Evolutionary conservation across 305 asterid genomes (phyloP).

Genomic region (Fraxinus platypoda): DNA sequence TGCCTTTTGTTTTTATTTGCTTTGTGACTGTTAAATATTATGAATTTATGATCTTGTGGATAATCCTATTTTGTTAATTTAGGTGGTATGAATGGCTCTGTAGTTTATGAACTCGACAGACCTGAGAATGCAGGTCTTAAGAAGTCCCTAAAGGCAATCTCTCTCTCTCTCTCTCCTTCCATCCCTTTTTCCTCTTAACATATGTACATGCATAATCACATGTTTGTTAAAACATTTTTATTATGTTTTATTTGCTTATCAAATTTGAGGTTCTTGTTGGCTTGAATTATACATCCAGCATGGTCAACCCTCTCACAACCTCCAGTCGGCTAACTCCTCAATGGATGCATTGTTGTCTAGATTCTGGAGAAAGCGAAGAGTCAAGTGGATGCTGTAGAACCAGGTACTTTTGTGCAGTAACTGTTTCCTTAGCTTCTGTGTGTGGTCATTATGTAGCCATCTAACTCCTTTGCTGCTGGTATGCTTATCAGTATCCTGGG

Average conservation of each 20-base stretch:
- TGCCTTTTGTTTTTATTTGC: neutral
- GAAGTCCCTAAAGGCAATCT: constrained; percentile 70
- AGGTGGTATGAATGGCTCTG: constrained; percentile 98
- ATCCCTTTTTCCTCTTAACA: neutral
- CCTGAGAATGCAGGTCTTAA: constrained; percentile 78
- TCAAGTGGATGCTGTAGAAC: constrained; percentile 49
- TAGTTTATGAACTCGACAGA: constrained; percentile 79
- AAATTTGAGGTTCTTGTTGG: constrained; percentile 23
- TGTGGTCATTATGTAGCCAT: constrained; percentile 9
- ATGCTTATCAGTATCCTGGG: constrained; percentile 72
- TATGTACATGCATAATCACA: neutral
- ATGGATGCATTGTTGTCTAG: constrained; percentile 54
- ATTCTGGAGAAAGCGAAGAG: constrained; percentile 72
- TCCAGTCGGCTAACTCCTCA: constrained; percentile 38
- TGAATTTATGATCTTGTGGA: neutral
- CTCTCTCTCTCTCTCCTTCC: neutral
- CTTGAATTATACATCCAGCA: constrained; percentile 18
- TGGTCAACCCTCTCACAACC: constrained; percentile 29
- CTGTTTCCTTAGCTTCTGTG: constrained; percentile 8
- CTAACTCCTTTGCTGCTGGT: constrained; percentile 32
- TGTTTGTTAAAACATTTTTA: neutral
- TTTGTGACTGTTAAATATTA: neutral
- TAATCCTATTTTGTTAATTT: constrained; percentile 19
- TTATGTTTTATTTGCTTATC: constrained; percentile 1
- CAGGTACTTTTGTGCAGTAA: constrained; percentile 47